These are phyloP conservation scores for Blastobotrys attinorum DNA, from an alignment of 805 yeast species.

Conservation along the genomic window DNA sequence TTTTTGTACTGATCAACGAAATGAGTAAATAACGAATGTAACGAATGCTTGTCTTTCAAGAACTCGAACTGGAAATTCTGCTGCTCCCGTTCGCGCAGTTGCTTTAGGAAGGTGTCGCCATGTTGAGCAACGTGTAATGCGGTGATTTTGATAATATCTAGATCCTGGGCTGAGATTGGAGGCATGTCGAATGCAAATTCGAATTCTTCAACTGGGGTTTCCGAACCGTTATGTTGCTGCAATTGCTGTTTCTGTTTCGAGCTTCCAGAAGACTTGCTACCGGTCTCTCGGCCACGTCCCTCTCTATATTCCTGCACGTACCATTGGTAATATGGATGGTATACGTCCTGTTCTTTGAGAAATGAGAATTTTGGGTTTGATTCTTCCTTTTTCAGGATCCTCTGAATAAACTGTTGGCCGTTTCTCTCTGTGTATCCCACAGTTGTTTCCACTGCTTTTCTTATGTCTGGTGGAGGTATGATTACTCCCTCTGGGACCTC, in stretches of 20 bases:
- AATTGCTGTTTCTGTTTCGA: too few relatives aligned
- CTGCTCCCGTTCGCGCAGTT: conserved; percentile 29
- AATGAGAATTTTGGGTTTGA: conserved; percentile 56
- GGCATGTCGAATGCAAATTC: conserved; percentile 28
- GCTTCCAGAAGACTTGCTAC: too few relatives aligned
- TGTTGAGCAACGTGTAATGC: conserved; percentile 63
- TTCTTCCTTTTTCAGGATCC: conserved; percentile 42
- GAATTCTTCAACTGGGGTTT: conserved; percentile 10
- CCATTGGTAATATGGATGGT: conserved; percentile 50
- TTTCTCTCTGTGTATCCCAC: conserved; percentile 61
- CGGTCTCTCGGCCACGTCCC: conserved; percentile 17
- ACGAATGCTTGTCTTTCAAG: conserved; percentile 49
- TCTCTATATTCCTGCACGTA: conserved; percentile 32
- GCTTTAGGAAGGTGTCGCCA: conserved; percentile 39
- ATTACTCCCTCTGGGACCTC: conserved; percentile 34
- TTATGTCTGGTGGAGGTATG: conserved; percentile 45
- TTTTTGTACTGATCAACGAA: conserved; percentile 50
- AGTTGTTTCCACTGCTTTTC: conserved; percentile 57
- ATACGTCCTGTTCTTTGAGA: conserved; percentile 45
- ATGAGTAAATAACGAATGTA: conserved; percentile 42
- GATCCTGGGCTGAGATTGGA: conserved; percentile 51
- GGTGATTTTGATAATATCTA: conserved; percentile 60
- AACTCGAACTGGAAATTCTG: conserved; percentile 58
- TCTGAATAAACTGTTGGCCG: conserved; percentile 54
- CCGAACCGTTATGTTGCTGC: background rate